phyloP scores from a whole-genome alignment of 495 filamentous ascomycete species.

The Cercophora newfieldiana region DNA sequence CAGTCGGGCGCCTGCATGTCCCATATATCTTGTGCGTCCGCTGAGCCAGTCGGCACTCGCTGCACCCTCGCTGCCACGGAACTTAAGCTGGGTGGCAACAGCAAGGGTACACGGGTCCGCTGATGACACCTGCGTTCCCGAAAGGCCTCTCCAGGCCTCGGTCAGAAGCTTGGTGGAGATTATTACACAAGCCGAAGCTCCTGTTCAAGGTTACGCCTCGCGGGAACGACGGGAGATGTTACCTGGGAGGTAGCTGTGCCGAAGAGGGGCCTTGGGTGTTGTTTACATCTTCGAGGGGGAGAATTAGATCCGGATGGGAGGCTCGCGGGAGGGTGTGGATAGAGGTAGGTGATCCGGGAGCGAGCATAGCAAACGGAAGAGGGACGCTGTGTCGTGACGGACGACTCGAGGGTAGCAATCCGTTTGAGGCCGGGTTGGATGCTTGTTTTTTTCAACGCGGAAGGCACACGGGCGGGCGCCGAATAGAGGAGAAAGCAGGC shows the following conservation, averaged over 20 bases:
- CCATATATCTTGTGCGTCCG: slow-evolving; percentile 24
- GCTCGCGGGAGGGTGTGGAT: background rate
- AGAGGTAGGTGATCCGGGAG: background rate
- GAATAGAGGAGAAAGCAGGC: background rate
- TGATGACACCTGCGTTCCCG: slow-evolving; percentile 13
- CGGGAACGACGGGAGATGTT: slow-evolving; percentile 14
- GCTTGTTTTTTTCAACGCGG: too few relatives aligned
- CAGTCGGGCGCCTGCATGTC: slow-evolving; percentile 32
- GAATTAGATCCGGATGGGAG: background rate
- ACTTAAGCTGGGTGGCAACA: slow-evolving; percentile 18
- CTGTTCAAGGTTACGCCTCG: slow-evolving; percentile 17
- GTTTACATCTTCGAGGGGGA: background rate
- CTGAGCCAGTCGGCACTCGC: slow-evolving; percentile 18
- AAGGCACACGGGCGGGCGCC: background rate
- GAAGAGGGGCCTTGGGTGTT: background rate
- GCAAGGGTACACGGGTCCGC: background rate
- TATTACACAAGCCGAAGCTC: slow-evolving; percentile 5
- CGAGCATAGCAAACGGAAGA: background rate
- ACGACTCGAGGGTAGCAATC: background rate
- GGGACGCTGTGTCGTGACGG: background rate
- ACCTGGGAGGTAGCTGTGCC: background rate
- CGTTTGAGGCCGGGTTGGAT: background rate
- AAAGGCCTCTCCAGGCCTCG: slow-evolving; percentile 17
- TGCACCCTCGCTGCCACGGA: slow-evolving; percentile 19
- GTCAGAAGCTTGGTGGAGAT: slow-evolving; percentile 19